Evolutionary conservation across 768 basidiomycete genomes (phyloP), one percentile per base, ranked within the genome.

Genomic region (Solioccasus polychromus): DNA sequence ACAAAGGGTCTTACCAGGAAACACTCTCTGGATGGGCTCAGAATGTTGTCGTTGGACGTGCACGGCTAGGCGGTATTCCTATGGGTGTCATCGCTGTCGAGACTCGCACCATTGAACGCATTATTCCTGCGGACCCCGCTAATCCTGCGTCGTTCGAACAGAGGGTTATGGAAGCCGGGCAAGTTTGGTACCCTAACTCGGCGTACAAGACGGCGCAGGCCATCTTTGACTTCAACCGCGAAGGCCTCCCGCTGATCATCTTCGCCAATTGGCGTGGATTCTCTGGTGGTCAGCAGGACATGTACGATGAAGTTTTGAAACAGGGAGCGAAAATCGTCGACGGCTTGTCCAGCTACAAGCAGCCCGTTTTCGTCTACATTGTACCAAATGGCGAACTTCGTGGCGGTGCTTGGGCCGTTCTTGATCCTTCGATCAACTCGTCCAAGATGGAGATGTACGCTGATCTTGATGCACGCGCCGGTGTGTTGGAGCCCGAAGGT

Each of bases 201-300:
- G 94, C 96, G 6, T 94, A 96, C 76, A 99, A 99, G 78, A 99
- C 96, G 8, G 96, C 94, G 8, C 96, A 98, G 61, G 95, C 96
- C 14, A 98, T 98, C 73, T 93, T 93, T 68, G 96, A 99, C 71
- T 91, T 98, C 75, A 88, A 95, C 70, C 86, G 96, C 34, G 96
- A 99, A 69, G 92, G 90, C 19, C 75, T 99, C 12, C 96, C 96
- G 4, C 76, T 99, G 48, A 94, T 98, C 67, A 94, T 99, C 68
- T 97, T 99, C 61, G 96, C 96, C 44, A 99, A 99, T 75, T 98
- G 96, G 93, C 89, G 96, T 74, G 96, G 96, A 20, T 99, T 99
- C 83, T 99, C 96, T 18, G 96, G 96, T 52, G 96, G 96, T 53
- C 94, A 97, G 68, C 94, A 96, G 68, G 94, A 97, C 68, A 97